Percentiles rank a stretch among this genome's conserved stretches.
Evolutionary conservation across 2,329 filamentous ascomycete genomes (phyloP).

Genomic region (Neurospora sp.): DNA sequence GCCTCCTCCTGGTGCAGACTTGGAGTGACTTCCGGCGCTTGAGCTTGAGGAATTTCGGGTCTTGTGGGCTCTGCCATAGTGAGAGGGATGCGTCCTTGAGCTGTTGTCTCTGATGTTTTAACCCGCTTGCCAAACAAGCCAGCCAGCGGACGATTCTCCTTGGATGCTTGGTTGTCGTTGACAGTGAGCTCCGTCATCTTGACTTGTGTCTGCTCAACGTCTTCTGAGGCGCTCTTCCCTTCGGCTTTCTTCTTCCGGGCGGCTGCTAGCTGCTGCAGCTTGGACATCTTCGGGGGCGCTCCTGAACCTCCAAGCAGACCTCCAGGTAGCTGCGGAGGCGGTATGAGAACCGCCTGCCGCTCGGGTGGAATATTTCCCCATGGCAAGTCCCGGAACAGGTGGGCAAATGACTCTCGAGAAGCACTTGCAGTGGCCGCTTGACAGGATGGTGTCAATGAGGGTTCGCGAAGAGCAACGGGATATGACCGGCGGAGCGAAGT

Average conservation of each 20-base stretch:
- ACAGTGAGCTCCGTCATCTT: slow-evolving; percentile 17
- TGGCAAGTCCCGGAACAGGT: slow-evolving; percentile 74
- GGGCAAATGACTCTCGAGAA: slow-evolving; percentile 27
- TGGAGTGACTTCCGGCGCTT: background rate
- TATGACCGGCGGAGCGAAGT: background rate
- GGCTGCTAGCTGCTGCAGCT: slow-evolving; percentile 81
- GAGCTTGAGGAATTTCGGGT: slow-evolving; percentile 2
- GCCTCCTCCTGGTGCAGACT: background rate
- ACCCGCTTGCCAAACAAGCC: slow-evolving; percentile 17
- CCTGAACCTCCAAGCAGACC: slow-evolving; percentile 72
- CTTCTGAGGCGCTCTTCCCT: slow-evolving; percentile 37
- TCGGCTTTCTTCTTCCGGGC: slow-evolving; percentile 75
- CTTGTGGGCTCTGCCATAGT: slow-evolving; percentile 6
- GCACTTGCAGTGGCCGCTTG: slow-evolving; percentile 7
- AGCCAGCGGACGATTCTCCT: slow-evolving; percentile 21
- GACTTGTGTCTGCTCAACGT: slow-evolving; percentile 20
- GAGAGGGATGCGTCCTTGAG: slow-evolving; percentile 11
- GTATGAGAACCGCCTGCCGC: slow-evolving; percentile 55
- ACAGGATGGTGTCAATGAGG: slow-evolving; percentile 12
- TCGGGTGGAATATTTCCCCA: slow-evolving; percentile 68
- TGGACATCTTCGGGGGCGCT: slow-evolving; percentile 64
- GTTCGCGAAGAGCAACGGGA: background rate
- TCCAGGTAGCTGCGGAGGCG: slow-evolving; percentile 41
- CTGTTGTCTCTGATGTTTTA: slow-evolving; percentile 12
- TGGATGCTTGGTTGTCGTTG: slow-evolving; percentile 9